These are phyloP conservation scores for Chaetomium olivaceum DNA, from an alignment of 2,329 filamentous ascomycete species.

Conservation along the genomic window DNA sequence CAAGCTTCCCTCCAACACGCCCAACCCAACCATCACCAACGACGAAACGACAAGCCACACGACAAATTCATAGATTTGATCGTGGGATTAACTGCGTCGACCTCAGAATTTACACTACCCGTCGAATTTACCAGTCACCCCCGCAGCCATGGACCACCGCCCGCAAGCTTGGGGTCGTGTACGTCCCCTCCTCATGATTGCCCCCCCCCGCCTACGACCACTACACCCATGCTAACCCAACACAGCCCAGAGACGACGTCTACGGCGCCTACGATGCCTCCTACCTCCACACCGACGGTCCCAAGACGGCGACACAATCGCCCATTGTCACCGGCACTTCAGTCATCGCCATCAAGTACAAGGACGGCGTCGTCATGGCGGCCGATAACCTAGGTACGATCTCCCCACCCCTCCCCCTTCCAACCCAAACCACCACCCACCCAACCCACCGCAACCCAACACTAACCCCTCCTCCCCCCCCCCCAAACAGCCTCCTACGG, in stretches of 20 bases:
- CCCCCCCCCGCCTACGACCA: neutral
- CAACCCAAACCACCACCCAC: neutral
- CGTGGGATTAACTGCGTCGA: neutral
- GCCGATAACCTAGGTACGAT: conserved; percentile 87
- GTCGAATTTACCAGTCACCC: neutral
- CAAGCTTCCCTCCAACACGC: conserved; percentile 26
- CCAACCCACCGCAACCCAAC: neutral
- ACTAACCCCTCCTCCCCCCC: conserved; percentile 19
- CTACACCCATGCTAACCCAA: conserved; percentile 11
- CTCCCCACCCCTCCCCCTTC: conserved; percentile 11
- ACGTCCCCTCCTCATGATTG: conserved; percentile 40
- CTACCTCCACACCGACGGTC: conserved; percentile 70
- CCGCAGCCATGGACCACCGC: conserved; percentile 64
- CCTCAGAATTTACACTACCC: neutral
- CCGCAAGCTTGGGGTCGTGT: conserved; percentile 73
- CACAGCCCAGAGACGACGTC: conserved; percentile 91
- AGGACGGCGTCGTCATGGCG: conserved; percentile 92
- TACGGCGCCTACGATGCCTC: conserved; percentile 92
- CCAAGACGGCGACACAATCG: conserved; percentile 84
- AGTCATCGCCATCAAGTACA: conserved; percentile 92
- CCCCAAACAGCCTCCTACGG: conserved; percentile 86
- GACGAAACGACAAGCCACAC: neutral
- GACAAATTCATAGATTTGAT: neutral
- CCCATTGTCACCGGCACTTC: conserved; percentile 97
- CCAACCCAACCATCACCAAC: conserved; percentile 14